phyloP scores from a whole-genome alignment of 2,329 filamentous ascomycete genomes.

The Cordyceps cateniannulata region DNA sequence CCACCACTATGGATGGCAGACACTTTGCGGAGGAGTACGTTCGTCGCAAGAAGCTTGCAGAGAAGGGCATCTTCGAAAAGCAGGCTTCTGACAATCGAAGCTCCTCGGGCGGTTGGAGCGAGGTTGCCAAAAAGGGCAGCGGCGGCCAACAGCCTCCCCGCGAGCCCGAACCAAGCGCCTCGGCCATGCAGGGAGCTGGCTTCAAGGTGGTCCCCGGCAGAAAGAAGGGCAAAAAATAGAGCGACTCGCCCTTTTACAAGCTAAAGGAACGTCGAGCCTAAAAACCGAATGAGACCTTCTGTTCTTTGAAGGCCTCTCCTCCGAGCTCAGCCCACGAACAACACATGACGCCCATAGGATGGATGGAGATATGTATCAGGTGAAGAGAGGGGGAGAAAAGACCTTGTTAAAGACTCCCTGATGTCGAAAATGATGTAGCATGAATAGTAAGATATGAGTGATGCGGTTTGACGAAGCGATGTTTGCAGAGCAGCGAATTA shows the following conservation, averaged over 20 bases:
- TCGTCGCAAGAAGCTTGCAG: slow-evolving; percentile 84
- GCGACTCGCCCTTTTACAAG: slow-evolving; percentile 11
- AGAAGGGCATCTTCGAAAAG: slow-evolving; percentile 82
- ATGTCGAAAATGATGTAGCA: slow-evolving; percentile 5
- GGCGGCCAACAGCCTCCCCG: slow-evolving; percentile 30
- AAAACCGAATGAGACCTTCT: background rate
- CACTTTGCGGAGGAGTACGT: slow-evolving; percentile 95
- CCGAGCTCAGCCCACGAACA: background rate
- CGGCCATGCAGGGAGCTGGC: slow-evolving; percentile 42
- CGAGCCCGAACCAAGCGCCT: slow-evolving; percentile 33
- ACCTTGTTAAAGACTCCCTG: background rate
- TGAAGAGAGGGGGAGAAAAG: background rate
- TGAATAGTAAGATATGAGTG: background rate
- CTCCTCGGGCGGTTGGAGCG: slow-evolving; percentile 73
- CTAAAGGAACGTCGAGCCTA: slow-evolving; percentile 14
- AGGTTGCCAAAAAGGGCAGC: slow-evolving; percentile 89
- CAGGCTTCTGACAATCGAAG: slow-evolving; percentile 51
- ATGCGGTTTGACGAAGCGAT: slow-evolving; percentile 2
- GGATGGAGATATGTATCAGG: background rate
- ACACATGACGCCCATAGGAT: background rate
- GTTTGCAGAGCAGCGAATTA: background rate
- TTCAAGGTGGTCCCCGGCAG: slow-evolving; percentile 90
- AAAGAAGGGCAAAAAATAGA: slow-evolving; percentile 81
- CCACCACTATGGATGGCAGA: slow-evolving; percentile 82
- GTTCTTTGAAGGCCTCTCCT: background rate